Base-by-base conservation (phyloP, 2,329 filamentous ascomycete genomes). In the Colletotrichum limetticola region DNA sequence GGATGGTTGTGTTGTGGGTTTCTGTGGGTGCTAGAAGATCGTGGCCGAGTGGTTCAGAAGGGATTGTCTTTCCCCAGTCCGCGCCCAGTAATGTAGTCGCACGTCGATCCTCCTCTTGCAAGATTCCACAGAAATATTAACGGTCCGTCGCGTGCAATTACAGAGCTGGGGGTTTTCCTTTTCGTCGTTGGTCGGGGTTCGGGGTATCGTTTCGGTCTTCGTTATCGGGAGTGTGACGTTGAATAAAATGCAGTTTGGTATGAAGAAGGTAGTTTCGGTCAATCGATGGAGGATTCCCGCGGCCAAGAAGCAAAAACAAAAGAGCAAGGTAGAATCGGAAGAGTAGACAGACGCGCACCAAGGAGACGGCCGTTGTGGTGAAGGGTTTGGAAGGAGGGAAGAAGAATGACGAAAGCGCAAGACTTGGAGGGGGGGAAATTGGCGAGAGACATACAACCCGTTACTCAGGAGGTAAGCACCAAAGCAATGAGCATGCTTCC, bases 81-180 rank as follows among this genome's bases (percentile, higher is more conserved):
- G 49, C 46, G 49, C 61, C 19, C 49, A 61, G 52, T 28, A 66
- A 66, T 66, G 46, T 69, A 37, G 30, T 60, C 46, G 30, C 35
- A 61, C 66, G 67, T 28, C 61, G 66, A 71, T 73, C 71, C 66
- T 73, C 37, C 66, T 73, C 67, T 73, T 66, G 57, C 53, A 64
- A 70, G 46, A 62, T 71, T 70, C 60, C 67, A 66, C 71, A 57
- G 56, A 37, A 49, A 52, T 35, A 42, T 42, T 57, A 57, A 35
- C 4, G 12, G 71, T 22, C 28, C 32, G 66, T 35, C 56, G 52
- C 37, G 52, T 24, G 56, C 56, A 66, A 66, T 60, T 61, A 61
- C 46, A 65, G 49, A 65, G 49, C 46, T 28, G 11, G 32, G 22
- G 35, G 4, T 8, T 19, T 30, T 42, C 24, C 30, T 46, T 6